These are phyloP conservation scores for Limonomyces culmigenus DNA, from an alignment of 1,284 basidiomycete species.

Conservation along the genomic window DNA sequence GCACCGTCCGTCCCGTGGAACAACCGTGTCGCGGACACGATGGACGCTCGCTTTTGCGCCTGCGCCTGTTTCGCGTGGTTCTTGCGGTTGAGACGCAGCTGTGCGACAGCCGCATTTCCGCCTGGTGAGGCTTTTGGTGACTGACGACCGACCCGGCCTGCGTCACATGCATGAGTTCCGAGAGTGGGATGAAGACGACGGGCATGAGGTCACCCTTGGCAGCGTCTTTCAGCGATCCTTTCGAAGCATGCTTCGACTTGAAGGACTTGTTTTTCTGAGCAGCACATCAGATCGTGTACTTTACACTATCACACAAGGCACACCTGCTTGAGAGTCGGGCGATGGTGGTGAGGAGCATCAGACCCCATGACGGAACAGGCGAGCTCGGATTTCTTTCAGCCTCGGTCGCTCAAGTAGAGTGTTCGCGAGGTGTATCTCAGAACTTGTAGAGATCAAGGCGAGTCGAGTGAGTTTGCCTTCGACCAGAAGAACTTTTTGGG, in stretches of 20 bases:
- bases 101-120: constrained; percentile 27
- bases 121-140: constrained; percentile 31
- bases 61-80: constrained; percentile 72
- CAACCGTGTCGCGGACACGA: constrained; percentile 55
- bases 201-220: constrained; percentile 58
- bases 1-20: constrained; percentile 67
- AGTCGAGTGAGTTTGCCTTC: no score
- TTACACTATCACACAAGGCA: constrained; percentile 7
- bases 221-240: constrained; percentile 63
- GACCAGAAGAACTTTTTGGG: no score
- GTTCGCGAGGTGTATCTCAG: no score
- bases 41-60: constrained; percentile 47
- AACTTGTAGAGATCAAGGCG: no score
- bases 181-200: neutral
- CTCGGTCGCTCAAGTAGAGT: no score
- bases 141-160: constrained; percentile 37
- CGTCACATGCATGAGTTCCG: neutral
- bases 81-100: constrained; percentile 50
- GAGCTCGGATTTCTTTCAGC: no score
- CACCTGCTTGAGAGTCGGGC: constrained; percentile 78
- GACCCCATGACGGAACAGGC: no score
- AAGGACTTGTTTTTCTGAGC: constrained; percentile 72
- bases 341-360: constrained; percentile 64
- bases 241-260: constrained; percentile 81
- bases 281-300: neutral